Evolutionary conservation across 805 yeast genomes (phyloP).

Genomic region (Candida oleophila): DNA sequence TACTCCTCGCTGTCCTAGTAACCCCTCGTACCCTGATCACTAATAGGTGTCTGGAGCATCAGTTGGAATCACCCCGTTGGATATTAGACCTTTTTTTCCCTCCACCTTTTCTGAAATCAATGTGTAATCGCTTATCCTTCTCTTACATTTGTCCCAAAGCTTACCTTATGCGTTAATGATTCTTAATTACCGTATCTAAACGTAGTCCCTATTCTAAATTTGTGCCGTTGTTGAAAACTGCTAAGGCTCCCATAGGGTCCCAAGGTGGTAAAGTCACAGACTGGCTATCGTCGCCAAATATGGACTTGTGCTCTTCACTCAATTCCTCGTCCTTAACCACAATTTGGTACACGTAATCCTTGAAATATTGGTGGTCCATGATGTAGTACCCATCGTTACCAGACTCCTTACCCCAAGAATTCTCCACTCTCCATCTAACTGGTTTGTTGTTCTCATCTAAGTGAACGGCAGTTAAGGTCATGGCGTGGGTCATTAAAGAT

Average conservation of each 20-base stretch:
- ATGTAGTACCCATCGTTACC: conserved; percentile 69
- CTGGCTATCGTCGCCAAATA: not conserved
- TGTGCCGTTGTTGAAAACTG: conserved; percentile 21
- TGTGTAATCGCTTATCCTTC: no score
- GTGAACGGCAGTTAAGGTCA: conserved; percentile 19
- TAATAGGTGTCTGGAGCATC: no score
- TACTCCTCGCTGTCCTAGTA: no score
- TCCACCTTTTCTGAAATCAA: no score
- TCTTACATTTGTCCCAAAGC: no score
- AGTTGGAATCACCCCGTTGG: no score
- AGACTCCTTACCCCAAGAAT: conserved; percentile 71
- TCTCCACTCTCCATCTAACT: conserved; percentile 69
- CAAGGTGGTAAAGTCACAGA: conserved; percentile 65
- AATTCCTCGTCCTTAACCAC: conserved; percentile 6
- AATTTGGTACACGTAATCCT: conserved; percentile 76
- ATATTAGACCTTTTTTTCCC: no score
- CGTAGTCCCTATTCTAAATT: not conserved
- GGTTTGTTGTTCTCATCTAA: conserved; percentile 47
- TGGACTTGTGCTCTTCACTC: conserved; percentile 3
- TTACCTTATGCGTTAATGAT: not conserved
- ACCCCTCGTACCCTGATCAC: no score
- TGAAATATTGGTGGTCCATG: conserved; percentile 73
- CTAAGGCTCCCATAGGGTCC: conserved; percentile 81
- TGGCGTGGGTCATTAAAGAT: conserved; percentile 22
- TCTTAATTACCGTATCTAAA: not conserved